Conservation (phyloP, 2,329 filamentous ascomycete genomes). For the Colletotrichum sp. region DNA sequence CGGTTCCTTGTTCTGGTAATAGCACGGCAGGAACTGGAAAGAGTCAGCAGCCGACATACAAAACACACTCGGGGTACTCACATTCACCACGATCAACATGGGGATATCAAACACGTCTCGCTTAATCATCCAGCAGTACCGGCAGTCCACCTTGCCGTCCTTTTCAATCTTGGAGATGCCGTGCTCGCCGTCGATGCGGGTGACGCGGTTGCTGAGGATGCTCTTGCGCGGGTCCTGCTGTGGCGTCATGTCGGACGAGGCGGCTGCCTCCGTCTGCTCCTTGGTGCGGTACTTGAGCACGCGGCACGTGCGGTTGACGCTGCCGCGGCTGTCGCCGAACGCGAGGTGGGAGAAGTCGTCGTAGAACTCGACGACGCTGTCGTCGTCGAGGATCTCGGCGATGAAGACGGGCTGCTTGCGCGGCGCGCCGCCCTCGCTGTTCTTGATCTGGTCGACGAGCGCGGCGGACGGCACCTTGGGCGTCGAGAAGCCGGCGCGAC, state of each 20-base stretch:
- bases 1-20: conserved; percentile 62
- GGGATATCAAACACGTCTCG: conserved; percentile 97
- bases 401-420: conserved; percentile 83
- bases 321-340: conserved; percentile 88
- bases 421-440: conserved; percentile 39
- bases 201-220: conserved; percentile 64
- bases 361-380: conserved; percentile 92
- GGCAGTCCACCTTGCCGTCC: conserved; percentile 92
- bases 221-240: conserved; percentile 53
- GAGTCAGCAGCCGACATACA: background rate
- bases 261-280: conserved; percentile 52
- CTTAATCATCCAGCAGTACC: conserved; percentile 97
- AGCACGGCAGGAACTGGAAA: conserved; percentile 63
- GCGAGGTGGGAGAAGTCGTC: conserved; percentile 93
- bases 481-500: conserved; percentile 51
- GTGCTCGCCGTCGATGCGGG: conserved; percentile 72
- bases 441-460: conserved; percentile 39
- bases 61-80: conserved; percentile 57
- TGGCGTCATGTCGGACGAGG: conserved; percentile 32
- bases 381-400: conserved; percentile 90
- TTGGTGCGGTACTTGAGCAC: conserved; percentile 89
- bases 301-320: conserved; percentile 82
- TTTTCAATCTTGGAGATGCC: conserved; percentile 83
- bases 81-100: conserved; percentile 98
- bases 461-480: conserved; percentile 54